Base-by-base conservation (phyloP, 169 alveolate species). In the Eimeria maxima region DNA sequence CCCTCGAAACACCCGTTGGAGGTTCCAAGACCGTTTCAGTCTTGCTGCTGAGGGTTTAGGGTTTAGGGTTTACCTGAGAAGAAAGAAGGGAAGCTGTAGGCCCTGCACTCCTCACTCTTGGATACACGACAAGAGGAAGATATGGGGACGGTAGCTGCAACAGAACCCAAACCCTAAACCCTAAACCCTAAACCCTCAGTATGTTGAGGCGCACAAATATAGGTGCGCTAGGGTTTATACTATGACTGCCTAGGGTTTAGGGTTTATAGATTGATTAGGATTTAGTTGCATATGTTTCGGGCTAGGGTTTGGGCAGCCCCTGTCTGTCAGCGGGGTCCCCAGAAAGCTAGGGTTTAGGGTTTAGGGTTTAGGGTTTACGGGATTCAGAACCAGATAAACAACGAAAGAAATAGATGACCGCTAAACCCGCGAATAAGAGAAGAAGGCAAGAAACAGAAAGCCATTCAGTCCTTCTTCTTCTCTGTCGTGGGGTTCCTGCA, bases 281-380 rank as follows among this genome's bases (percentile, higher is more conserved):
- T 50, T 5, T 11, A 50, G 57, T 50, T 50, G 57, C 57, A 50
- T 5, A 7, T 50, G 18, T 50, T 50, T 50, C 57, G 11, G 57
- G 57, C 57, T 50, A 50, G 57, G 57, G 57, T 50, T 50, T 50
- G 57, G 11, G 57, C 57, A 50, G 57, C n/a, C n/a, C n/a, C n/a
- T n/a, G n/a, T n/a, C n/a, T n/a, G n/a, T n/a, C n/a, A n/a, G n/a
- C n/a, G n/a, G n/a, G n/a, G n/a, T n/a, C n/a, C n/a, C n/a, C n/a
- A n/a, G n/a, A n/a, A n/a, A n/a, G n/a, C n/a, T n/a, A n/a, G n/a
- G n/a, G 74, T 65, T 14, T 65, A 65, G 74, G 74, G 74, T 65
- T 65, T 65, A 65, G 74, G 74, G 74, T 65, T 65, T 65, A 65
- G 74, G 74, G 74, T 65, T 65, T 65, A 65, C 74, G 33, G 57